phyloP scores from a whole-genome alignment of 164 flowering plant genomes.

The Amborella trichopoda region DNA sequence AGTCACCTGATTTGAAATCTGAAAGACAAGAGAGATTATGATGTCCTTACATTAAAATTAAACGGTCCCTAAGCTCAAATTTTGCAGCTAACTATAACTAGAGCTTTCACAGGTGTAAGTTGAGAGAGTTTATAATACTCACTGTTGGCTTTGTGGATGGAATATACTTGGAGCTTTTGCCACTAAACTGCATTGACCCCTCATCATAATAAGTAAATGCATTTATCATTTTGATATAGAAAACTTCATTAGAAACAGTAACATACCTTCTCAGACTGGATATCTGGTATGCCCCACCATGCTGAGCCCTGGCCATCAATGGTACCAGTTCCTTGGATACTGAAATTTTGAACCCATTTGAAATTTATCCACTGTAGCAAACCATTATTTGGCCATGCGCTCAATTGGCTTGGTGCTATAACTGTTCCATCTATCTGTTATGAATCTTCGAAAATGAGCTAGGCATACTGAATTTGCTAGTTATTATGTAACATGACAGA shows the following conservation, averaged over 20 bases:
- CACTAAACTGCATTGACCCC: too few species aligned
- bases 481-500: not conserved
- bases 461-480: not conserved
- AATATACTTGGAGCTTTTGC: conserved; percentile 27
- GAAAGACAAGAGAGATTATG: too few species aligned
- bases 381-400: conserved; percentile 50
- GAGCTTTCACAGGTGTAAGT: too few species aligned
- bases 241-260: not conserved
- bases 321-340: conserved; percentile 62
- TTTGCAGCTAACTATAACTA: too few species aligned
- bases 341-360: conserved; percentile 70
- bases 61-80: too few species aligned
- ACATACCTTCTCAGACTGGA: not conserved
- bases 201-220: too few species aligned
- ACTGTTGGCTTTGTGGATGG: conserved; percentile 74
- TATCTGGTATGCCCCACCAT: conserved; percentile 46
- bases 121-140: conserved; percentile 20
- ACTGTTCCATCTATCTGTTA: conserved; percentile 74
- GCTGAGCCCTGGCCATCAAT: conserved; percentile 71
- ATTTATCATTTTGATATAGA: too few species aligned
- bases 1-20: too few species aligned
- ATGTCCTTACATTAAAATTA: too few species aligned
- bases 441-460: not conserved
- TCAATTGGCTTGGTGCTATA: conserved; percentile 45
- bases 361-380: conserved; percentile 76